These are phyloP conservation scores for Neoconidiobolus thromboides DNA, from an alignment of 371 early-diverging fungal genomes.

Conservation along the genomic window DNA sequence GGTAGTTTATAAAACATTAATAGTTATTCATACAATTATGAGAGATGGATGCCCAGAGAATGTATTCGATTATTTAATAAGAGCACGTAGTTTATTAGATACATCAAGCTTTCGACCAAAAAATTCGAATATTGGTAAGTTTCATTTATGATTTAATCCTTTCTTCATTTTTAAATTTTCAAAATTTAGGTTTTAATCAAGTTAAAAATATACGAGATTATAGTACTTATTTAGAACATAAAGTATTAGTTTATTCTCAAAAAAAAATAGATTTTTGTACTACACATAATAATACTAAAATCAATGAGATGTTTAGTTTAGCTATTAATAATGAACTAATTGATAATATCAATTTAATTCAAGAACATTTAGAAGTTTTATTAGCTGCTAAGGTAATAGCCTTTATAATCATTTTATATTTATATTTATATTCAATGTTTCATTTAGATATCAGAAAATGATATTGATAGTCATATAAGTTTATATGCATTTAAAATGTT, in stretches of 20 bases:
- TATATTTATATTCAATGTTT: background rate
- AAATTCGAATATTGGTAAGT: background rate
- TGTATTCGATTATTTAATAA: background rate
- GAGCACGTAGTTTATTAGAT: background rate
- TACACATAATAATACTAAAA: background rate
- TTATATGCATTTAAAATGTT: background rate
- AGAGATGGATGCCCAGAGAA: constrained; percentile 1
- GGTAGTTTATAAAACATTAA: constrained; percentile 4
- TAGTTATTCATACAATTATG: background rate
- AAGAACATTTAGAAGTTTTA: background rate
- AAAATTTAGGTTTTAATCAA: background rate
- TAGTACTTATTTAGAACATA: constrained; percentile 1
- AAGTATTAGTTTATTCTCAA: background rate
- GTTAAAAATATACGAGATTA: background rate
- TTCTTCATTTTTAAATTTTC: background rate
- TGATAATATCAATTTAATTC: background rate
- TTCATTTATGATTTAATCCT: background rate
- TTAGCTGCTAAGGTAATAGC: background rate
- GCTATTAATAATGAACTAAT: background rate
- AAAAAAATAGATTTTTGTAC: background rate
- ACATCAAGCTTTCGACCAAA: background rate
- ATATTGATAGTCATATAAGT: background rate
- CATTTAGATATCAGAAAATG: background rate
- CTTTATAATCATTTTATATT: background rate
- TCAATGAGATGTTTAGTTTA: background rate